These are phyloP conservation scores for Sporothrix protearum DNA, from an alignment of 2,329 filamentous ascomycete species.

Conservation along the genomic window DNA sequence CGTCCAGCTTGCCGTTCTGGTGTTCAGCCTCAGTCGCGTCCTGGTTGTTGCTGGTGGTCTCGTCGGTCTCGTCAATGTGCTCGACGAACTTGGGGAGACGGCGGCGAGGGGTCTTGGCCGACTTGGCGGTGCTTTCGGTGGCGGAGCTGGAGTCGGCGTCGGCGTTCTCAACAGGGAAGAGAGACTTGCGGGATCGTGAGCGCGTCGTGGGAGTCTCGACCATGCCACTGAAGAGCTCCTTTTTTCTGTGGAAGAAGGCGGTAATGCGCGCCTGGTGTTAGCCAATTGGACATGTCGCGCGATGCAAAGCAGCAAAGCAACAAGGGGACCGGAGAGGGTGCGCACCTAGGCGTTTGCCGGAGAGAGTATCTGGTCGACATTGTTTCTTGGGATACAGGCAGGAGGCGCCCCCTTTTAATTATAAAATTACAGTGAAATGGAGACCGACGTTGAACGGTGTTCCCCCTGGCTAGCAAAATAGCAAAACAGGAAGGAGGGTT, in stretches of 20 bases:
- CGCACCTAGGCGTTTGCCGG: slow-evolving; percentile 36
- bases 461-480: slow-evolving; percentile 1
- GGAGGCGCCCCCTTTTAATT: slow-evolving; percentile 13
- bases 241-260: slow-evolving; percentile 47
- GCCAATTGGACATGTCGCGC: neutral
- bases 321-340: neutral
- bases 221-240: slow-evolving; percentile 60
- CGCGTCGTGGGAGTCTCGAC: slow-evolving; percentile 53
- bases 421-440: slow-evolving; percentile 6
- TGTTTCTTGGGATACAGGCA: slow-evolving; percentile 10
- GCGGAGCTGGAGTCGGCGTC: slow-evolving; percentile 50
- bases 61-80: slow-evolving; percentile 47
- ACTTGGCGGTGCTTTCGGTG: slow-evolving; percentile 37
- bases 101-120: slow-evolving; percentile 38
- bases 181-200: slow-evolving; percentile 49
- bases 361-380: slow-evolving; percentile 37
- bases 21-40: neutral
- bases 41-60: slow-evolving; percentile 33
- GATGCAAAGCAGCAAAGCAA: neutral
- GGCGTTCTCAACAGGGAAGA: slow-evolving; percentile 42
- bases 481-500: slow-evolving; percentile 15
- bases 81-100: slow-evolving; percentile 51
- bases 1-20: neutral
- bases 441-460: neutral
- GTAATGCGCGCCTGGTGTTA: slow-evolving; percentile 10